Conservation (phyloP, 1,284 basidiomycete genomes). For the Fomitopsis schrenkii region DNA sequence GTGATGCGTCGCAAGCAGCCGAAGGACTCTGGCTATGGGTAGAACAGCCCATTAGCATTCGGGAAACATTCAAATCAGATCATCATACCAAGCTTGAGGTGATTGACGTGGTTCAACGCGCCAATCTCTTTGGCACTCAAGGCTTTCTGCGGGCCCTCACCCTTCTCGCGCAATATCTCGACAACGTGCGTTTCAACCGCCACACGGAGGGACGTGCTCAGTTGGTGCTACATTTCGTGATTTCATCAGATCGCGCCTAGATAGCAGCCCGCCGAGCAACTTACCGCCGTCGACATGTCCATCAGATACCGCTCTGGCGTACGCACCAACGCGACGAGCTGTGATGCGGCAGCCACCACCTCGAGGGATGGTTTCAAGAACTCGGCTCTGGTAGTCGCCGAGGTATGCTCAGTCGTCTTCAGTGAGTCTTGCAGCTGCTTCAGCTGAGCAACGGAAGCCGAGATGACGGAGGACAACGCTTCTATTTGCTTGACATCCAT, state of each 20-base stretch:
- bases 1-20: conserved; percentile 26
- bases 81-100: conserved; percentile 11
- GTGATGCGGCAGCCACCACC: conserved; percentile 16
- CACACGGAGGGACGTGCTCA: conserved; percentile 22
- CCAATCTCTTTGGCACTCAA: conserved; percentile 22
- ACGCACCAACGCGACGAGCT: conserved; percentile 15
- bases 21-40: conserved; percentile 22
- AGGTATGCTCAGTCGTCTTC: conserved; percentile 6
- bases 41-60: background rate
- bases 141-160: conserved; percentile 20
- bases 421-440: conserved; percentile 9
- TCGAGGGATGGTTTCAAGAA: conserved; percentile 8
- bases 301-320: conserved; percentile 11
- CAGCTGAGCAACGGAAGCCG: conserved; percentile 7
- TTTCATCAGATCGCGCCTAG: background rate
- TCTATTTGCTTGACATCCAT: conserved; percentile 11
- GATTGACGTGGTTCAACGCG: conserved; percentile 13
- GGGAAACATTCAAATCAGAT: background rate
- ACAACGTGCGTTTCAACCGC: conserved; percentile 29
- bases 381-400: conserved; percentile 7
- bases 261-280: background rate
- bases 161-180: conserved; percentile 34
- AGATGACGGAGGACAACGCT: conserved; percentile 5
- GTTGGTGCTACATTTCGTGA: conserved; percentile 5
- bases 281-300: conserved; percentile 7